Evolutionary conservation across 371 early-diverging fungal species (phyloP).

Genomic region (Mucor saturninus): DNA sequence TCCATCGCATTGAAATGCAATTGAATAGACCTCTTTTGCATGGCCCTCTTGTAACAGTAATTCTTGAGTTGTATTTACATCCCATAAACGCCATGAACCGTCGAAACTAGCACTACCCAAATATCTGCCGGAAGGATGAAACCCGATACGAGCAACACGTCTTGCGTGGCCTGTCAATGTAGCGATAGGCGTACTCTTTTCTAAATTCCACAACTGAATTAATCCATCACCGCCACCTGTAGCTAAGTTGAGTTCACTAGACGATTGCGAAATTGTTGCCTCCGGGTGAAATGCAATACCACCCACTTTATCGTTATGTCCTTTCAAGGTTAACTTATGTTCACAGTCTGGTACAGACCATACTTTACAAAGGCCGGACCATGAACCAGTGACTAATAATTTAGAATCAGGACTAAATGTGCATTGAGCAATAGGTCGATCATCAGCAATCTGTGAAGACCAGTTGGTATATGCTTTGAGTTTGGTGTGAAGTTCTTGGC

Average conservation of each 20-base stretch:
- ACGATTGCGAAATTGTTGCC: conserved; percentile 68
- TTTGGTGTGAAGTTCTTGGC: conserved; percentile 78
- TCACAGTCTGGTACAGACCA: conserved; percentile 86
- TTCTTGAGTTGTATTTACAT: conserved; percentile 75
- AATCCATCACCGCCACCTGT: conserved; percentile 80
- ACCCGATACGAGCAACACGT: conserved; percentile 86
- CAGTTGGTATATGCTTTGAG: conserved; percentile 74
- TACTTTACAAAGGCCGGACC: conserved; percentile 85
- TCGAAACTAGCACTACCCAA: conserved; percentile 91
- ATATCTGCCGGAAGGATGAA: conserved; percentile 90
- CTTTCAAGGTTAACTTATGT: conserved; percentile 60
- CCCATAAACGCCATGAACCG: conserved; percentile 96
- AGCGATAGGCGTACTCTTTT: conserved; percentile 77
- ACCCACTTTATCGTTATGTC: conserved; percentile 89
- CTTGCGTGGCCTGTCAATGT: conserved; percentile 81
- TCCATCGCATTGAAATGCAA: conserved; percentile 92
- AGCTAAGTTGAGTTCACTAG: conserved; percentile 76
- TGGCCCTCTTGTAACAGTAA: conserved; percentile 94
- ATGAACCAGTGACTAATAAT: conserved; percentile 82
- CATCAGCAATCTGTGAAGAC: conserved; percentile 90
- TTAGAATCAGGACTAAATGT: conserved; percentile 84
- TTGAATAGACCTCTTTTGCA: conserved; percentile 87
- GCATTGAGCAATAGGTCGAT: conserved; percentile 84
- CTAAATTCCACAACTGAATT: conserved; percentile 84
- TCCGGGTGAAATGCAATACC: conserved; percentile 91